These are phyloP conservation scores for Colletotrichum sp. DNA, from an alignment of 2,329 filamentous ascomycete species.

Conservation along the genomic window DNA sequence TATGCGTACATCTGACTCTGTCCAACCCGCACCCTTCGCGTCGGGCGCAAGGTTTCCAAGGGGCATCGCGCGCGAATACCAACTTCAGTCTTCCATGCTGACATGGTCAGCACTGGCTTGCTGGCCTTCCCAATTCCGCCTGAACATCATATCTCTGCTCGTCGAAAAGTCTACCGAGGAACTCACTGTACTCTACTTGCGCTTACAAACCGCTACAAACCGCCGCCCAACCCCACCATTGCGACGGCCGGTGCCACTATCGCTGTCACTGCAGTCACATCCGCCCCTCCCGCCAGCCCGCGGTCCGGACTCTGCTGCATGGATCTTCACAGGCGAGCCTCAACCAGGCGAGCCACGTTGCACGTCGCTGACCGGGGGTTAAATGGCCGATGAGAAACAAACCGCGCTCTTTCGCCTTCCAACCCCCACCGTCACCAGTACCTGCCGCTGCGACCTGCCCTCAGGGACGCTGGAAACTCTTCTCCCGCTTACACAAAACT, in stretches of 20 bases:
- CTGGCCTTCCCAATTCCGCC: neutral
- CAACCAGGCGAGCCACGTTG: slow-evolving; percentile 25
- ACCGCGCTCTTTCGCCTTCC: neutral
- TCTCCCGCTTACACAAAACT: neutral
- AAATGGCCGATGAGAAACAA: slow-evolving; percentile 17
- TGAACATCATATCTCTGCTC: neutral
- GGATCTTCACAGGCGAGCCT: slow-evolving; percentile 23
- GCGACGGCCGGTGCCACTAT: slow-evolving; percentile 1
- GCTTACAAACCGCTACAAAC: neutral
- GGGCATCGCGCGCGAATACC: neutral
- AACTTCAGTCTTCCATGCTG: neutral
- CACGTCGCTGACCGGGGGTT: slow-evolving; percentile 21
- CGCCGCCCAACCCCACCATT: slow-evolving; percentile 5
- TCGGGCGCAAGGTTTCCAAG: neutral
- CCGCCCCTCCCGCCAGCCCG: slow-evolving; percentile 21
- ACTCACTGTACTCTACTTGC: neutral
- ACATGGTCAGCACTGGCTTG: neutral
- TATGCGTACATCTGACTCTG: neutral
- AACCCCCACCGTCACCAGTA: neutral
- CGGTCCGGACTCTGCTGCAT: slow-evolving; percentile 20
- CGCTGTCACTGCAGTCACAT: slow-evolving; percentile 11
- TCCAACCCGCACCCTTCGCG: neutral
- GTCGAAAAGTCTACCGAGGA: neutral
- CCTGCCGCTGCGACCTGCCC: neutral
- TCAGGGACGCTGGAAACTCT: neutral